Evolutionary conservation across 1,139 yeast species (phyloP), one percentile per base, ranked within the genome.

Genomic region (Lodderomyces metapsilosis): DNA sequence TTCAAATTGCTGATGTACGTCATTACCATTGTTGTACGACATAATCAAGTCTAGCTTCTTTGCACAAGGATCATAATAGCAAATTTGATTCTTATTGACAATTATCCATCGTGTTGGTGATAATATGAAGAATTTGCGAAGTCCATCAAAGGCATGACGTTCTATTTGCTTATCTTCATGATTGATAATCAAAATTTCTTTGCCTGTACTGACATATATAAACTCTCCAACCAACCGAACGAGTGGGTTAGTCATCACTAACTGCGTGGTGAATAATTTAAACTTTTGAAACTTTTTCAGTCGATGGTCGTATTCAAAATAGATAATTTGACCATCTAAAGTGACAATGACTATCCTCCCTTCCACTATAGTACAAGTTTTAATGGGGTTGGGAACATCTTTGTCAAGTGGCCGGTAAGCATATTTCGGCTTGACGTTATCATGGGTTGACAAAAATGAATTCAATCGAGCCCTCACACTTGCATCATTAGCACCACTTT

Each of bases 1-100:
- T 36, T 44, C 45, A 39, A 47, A 44, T 33, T 39, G 42, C 35
- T 50, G 53, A 38, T 21, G 15, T 5, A 41, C 37, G 22, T 47
- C 43, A 30, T 50, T 50, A 11, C 41, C 43, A 39, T 50, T 43
- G n/a, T 38, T 24, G 36, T 42, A 43, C 17, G 22, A 12, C 16
- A 32, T 36, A 9, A 43, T 4, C 15, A 18, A 28, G 4, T 8
- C 23, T 5, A 16, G 6, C 10, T 15, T n/a, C 8, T 36, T 17
- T 3, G 13, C 4, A 3, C 15, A 4, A 4, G 18, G 13, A 24
- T 41, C 22, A 34, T 25, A 43, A 7, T 28, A 15, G 8, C 10
- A 13, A n/a, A 43, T 40, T 10, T 35, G 38, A 27, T 35, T 15
- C 7, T 32, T 21, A 9, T 36, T 27, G 8, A 43, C 32, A 4